These are phyloP conservation scores for Lasiosphaeria ovina DNA, from an alignment of 495 filamentous ascomycete genomes.

Conservation along the genomic window DNA sequence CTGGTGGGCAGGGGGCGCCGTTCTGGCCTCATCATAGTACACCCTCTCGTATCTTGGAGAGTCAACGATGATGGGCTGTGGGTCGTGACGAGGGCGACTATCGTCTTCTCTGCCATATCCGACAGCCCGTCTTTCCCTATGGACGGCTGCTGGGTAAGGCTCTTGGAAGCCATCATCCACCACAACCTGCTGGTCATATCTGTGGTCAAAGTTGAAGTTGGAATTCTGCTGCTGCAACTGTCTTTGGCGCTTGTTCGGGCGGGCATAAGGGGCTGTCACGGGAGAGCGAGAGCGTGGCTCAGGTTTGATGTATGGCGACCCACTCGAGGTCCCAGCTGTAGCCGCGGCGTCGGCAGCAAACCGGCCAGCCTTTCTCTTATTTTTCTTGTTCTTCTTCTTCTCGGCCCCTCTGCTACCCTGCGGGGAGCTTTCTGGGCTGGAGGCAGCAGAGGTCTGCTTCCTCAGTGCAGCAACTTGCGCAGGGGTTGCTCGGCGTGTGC, in stretches of 20 bases:
- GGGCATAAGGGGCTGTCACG: constrained; percentile 52
- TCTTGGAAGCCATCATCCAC: constrained; percentile 27
- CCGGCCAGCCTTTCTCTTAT: constrained; percentile 48
- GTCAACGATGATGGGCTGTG: constrained; percentile 21
- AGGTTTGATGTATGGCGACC: constrained; percentile 71
- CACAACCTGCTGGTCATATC: constrained; percentile 29
- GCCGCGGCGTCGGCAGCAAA: constrained; percentile 31
- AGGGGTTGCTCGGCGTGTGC: constrained; percentile 35
- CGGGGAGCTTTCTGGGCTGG: constrained; percentile 53
- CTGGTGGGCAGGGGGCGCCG: constrained; percentile 47
- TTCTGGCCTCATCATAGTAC: constrained; percentile 35
- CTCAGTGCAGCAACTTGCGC: constrained; percentile 52
- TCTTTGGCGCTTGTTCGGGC: constrained; percentile 52
- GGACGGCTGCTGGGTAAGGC: constrained; percentile 21
- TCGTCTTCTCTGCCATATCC: constrained; percentile 28
- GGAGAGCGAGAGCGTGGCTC: constrained; percentile 85
- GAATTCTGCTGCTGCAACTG: constrained; percentile 45
- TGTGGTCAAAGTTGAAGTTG: constrained; percentile 44
- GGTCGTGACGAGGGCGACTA: constrained; percentile 15
- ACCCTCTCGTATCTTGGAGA: constrained; percentile 37
- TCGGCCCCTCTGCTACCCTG: constrained; percentile 38
- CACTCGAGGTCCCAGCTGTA: constrained; percentile 24
- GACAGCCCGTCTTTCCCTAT: constrained; percentile 27
- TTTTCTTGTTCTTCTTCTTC: constrained; percentile 50
- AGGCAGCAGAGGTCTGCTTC: constrained; percentile 38